phyloP scores from a whole-genome alignment of 306 rosid species.

The Acacia melanoxylon region DNA sequence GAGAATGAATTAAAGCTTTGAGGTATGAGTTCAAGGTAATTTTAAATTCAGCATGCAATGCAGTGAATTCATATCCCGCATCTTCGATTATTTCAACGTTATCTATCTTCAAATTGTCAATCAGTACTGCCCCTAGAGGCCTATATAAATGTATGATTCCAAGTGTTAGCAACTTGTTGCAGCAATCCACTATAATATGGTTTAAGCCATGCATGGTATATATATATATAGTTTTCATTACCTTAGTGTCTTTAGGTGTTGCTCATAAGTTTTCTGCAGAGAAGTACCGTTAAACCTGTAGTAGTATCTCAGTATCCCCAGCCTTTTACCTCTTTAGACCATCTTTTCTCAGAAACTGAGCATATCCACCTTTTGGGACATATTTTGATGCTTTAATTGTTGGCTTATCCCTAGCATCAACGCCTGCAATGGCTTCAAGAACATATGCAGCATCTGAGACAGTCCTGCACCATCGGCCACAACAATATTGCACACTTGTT shows the following conservation, averaged over 20 bases:
- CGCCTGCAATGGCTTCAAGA: slow-evolving; percentile 59
- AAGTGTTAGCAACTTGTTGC: background rate
- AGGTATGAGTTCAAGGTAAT: slow-evolving; percentile 47
- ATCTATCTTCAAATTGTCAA: slow-evolving; percentile 46
- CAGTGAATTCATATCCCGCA: slow-evolving; percentile 24
- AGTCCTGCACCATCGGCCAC: slow-evolving; percentile 50
- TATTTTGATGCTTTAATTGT: slow-evolving; percentile 44
- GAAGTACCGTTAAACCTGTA: slow-evolving; percentile 28
- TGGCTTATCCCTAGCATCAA: slow-evolving; percentile 41
- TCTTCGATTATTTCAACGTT: slow-evolving; percentile 8
- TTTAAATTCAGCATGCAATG: slow-evolving; percentile 46
- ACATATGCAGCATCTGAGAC: slow-evolving; percentile 69
- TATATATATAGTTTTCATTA: slow-evolving; percentile 19
- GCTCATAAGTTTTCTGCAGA: slow-evolving; percentile 33
- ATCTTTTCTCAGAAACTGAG: slow-evolving; percentile 46
- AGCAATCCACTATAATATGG: background rate
- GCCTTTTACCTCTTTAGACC: slow-evolving; percentile 59
- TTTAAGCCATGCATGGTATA: too few relatives aligned
- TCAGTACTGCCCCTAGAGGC: slow-evolving; percentile 46
- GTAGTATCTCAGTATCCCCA: slow-evolving; percentile 47
- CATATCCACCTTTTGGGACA: slow-evolving; percentile 40
- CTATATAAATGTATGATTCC: slow-evolving; percentile 30
- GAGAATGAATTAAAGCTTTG: slow-evolving; percentile 41
- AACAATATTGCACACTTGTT: slow-evolving; percentile 6
- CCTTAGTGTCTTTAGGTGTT: slow-evolving; percentile 56